Evolutionary conservation across 1,284 basidiomycete genomes (phyloP).

Genomic region (Cutaneotrichosporon cavernicola): DNA sequence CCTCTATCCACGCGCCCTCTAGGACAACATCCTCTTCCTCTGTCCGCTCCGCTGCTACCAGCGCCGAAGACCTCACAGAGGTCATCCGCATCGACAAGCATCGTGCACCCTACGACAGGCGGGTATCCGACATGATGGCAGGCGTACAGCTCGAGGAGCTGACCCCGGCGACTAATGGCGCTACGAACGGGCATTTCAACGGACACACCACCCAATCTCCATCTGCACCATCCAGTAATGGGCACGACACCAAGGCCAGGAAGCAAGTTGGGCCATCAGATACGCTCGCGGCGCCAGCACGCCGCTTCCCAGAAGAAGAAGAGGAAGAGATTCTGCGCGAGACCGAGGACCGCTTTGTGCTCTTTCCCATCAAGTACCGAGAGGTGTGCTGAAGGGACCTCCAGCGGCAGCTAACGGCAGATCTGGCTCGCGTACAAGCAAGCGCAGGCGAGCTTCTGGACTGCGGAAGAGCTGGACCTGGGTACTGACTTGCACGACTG

Average conservation of each 20-base stretch:
- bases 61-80: conserved; percentile 4
- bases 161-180: background rate
- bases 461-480: conserved; percentile 92
- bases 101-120: conserved; percentile 3
- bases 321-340: conserved; percentile 82
- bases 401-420: conserved; percentile 52
- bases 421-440: conserved; percentile 96
- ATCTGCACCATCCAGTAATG: background rate
- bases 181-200: background rate
- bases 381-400: conserved; percentile 54
- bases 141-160: background rate
- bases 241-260: background rate
- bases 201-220: background rate
- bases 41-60: conserved; percentile 4
- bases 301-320: conserved; percentile 43
- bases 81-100: conserved; percentile 9
- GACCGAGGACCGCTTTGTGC: conserved; percentile 67
- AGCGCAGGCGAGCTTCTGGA: conserved; percentile 65
- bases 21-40: conserved; percentile 2
- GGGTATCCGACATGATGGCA: background rate
- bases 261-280: background rate
- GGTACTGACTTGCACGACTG: conserved; percentile 86
- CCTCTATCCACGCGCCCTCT: background rate
- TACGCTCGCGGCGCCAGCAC: background rate
- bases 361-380: conserved; percentile 91